Evolutionary conservation across 495 filamentous ascomycete species (phyloP), one percentile per base, ranked within the genome.

Genomic region (Viridothelium virens): DNA sequence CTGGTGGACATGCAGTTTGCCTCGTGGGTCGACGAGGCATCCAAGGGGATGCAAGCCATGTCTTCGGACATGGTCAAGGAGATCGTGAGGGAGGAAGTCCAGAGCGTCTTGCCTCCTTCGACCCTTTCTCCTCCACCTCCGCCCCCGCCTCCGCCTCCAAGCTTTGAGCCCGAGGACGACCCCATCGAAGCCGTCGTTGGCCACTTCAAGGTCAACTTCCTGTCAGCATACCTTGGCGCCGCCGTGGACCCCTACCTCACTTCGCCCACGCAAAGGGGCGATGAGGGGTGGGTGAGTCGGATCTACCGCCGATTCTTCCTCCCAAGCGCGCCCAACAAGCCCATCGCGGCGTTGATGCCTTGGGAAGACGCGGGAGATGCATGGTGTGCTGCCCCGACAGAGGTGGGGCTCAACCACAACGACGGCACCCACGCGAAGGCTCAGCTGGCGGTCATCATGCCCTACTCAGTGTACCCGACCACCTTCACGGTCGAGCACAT

Each of bases 281-380:
- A 36, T 3, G 53, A 59, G 18, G 7, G 7, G 18, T 59, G 53
- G 53, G 25, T 65, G 2, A 61, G n/a, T 62, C 33, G 36, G 9
- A 47, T 65, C 46, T 71, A 71, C n/a, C 47, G 56, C 33, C 25
- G 68, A 10, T 61, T 68, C 47, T 65, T 31, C 18, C 14, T 71
- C 16, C 72, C 70, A 41, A 10, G 6, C 18, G 41, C 70, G 64
- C 67, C 68, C 38, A 66, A 65, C 38, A 62, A 65, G 63, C 77
- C 74, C 7, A 47, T 79, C 65, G 68, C 67, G 2, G 88, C 86
- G 0, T 75, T 90, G 14, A 70, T 73, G 2, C 72, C 71, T 38
- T 89, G 87, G 84, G 74, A 78, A 2, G 84, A 90, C 38, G 79
- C 83, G 25, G 85, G 84, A 38, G 83, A 90, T 50, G 89, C 87